These are phyloP conservation scores for Aspergillus cavernicola DNA, from an alignment of 495 filamentous ascomycete genomes.

Conservation along the genomic window DNA sequence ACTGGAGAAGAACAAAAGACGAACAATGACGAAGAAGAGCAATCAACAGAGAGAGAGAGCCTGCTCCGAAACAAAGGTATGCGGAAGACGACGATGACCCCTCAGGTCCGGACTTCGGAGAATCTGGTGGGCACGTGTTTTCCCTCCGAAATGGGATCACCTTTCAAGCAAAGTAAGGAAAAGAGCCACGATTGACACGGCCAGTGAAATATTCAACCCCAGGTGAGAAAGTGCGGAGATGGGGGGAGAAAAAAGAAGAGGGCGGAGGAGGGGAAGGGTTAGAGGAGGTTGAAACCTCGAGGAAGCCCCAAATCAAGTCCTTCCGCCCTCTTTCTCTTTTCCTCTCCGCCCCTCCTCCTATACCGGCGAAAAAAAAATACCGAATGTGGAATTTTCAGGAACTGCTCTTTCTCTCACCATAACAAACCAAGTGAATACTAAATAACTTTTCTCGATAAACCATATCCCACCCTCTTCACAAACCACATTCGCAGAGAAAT, in stretches of 20 bases:
- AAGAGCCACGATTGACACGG: neutral
- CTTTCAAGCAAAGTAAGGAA: neutral
- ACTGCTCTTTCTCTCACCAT: neutral
- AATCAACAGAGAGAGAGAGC: slow-evolving; percentile 7
- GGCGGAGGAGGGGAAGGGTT: slow-evolving; percentile 11
- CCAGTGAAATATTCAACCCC: neutral
- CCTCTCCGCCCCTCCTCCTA: slow-evolving; percentile 8
- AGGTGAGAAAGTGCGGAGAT: slow-evolving; percentile 1
- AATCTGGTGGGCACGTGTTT: slow-evolving; percentile 6
- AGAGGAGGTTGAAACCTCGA: too few relatives aligned
- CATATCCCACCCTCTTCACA: too few relatives aligned
- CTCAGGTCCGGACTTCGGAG: slow-evolving; percentile 8
- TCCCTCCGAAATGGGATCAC: neutral
- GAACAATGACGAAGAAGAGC: neutral
- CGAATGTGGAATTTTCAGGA: neutral
- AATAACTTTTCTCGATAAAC: neutral
- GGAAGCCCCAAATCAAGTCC: too few relatives aligned
- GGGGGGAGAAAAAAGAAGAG: slow-evolving; percentile 2
- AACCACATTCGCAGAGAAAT: too few relatives aligned
- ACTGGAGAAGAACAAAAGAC: neutral
- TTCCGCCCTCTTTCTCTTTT: neutral
- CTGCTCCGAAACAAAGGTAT: slow-evolving; percentile 9
- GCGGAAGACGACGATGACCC: neutral
- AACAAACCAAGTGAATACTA: neutral
- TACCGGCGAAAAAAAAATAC: slow-evolving; percentile 8